These are phyloP conservation scores for Halophytophthora polymorphica DNA, from an alignment of 352 stramenopile species.

Conservation along the genomic window DNA sequence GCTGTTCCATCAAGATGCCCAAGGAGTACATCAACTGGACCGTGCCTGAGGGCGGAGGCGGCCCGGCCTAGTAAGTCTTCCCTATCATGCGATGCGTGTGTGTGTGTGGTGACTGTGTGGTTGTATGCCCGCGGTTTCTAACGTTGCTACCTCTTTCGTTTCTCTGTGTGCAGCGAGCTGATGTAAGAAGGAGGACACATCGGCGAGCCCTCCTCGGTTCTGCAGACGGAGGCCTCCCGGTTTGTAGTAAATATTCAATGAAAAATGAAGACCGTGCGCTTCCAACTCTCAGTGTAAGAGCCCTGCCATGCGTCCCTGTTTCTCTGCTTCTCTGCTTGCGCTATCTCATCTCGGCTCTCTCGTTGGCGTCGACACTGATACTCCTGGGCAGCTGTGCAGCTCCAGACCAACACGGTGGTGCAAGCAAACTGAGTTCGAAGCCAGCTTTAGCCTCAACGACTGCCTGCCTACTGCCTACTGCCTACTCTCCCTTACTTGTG, in stretches of 20 bases:
- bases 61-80: conserved; percentile 95
- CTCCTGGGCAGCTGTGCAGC: too few species aligned
- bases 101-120: neutral
- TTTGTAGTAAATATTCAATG: conserved; percentile 40
- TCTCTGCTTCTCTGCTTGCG: too few species aligned
- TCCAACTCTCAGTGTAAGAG: too few species aligned
- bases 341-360: too few species aligned
- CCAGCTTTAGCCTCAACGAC: too few species aligned
- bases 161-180: conserved; percentile 49
- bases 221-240: conserved; percentile 12
- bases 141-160: conserved; percentile 23
- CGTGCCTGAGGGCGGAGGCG: conserved; percentile 96
- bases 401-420: too few species aligned
- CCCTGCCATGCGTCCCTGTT: too few species aligned
- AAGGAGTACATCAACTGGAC: conserved; percentile 99
- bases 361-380: too few species aligned
- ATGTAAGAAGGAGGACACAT: conserved; percentile 39
- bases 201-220: conserved; percentile 10
- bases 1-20: conserved; percentile 99
- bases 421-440: too few species aligned
- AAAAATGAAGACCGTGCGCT: too few species aligned
- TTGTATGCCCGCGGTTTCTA: conserved; percentile 11
- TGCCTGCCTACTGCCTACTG: too few species aligned
- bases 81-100: conserved; percentile 1
- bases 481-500: too few species aligned